Percentiles rank a stretch among this genome's conserved stretches.
These are phyloP conservation scores for Albatrellus ellisii DNA, from an alignment of 768 basidiomycete species.

Conservation along the genomic window DNA sequence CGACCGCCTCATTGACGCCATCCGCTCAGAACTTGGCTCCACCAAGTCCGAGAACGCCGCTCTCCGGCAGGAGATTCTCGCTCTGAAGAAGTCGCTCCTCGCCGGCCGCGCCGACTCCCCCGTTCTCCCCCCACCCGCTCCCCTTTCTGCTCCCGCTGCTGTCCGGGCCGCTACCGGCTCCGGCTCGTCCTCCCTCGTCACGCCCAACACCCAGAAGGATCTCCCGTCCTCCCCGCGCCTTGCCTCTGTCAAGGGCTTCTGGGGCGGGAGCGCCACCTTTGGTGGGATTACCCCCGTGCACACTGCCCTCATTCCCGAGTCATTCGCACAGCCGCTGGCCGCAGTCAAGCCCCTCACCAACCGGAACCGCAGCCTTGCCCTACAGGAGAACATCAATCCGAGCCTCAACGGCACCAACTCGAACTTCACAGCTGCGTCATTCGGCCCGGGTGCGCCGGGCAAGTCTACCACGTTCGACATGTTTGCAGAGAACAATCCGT, in stretches of 20 bases:
- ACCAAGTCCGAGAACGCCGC: constrained; percentile 75
- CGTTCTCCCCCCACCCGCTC: constrained; percentile 32
- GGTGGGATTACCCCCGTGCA: constrained; percentile 79
- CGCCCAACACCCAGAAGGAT: constrained; percentile 70
- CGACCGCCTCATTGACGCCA: constrained; percentile 80
- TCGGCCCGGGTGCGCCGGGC: constrained; percentile 20
- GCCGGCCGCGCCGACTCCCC: constrained; percentile 29
- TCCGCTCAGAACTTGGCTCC: constrained; percentile 70
- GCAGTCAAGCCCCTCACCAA: constrained; percentile 13
- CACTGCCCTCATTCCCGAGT: constrained; percentile 68
- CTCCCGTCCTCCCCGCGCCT: constrained; percentile 50
- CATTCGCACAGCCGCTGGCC: constrained; percentile 15
- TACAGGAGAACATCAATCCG: constrained; percentile 80
- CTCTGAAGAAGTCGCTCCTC: constrained; percentile 64
- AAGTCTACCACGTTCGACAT: constrained; percentile 45
- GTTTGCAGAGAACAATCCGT: constrained; percentile 70
- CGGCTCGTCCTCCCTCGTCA: constrained; percentile 29
- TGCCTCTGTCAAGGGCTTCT: constrained; percentile 43
- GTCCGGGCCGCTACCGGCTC: constrained; percentile 12
- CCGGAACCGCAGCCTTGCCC: constrained; percentile 23
- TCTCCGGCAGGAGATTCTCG: constrained; percentile 60
- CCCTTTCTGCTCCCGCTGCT: constrained; percentile 20
- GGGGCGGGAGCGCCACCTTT: constrained; percentile 59
- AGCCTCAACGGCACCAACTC: constrained; percentile 34
- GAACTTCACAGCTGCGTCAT: constrained; percentile 20